Base-by-base conservation (phyloP, 2,329 filamentous ascomycete species). In the Epichloe scottii region DNA sequence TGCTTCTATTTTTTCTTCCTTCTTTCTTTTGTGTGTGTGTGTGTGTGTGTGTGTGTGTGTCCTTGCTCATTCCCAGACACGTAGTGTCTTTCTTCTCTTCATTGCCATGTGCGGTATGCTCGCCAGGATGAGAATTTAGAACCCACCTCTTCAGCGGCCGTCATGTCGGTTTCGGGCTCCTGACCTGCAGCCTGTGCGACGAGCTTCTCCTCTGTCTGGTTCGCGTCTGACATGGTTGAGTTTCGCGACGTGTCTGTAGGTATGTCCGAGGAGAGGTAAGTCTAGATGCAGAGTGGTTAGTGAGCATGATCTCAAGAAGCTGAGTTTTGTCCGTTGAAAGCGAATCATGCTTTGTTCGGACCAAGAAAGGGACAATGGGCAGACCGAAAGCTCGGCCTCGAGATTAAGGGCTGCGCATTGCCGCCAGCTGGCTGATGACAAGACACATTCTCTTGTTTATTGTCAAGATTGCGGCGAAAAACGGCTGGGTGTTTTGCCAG, bases 141-240 rank as follows among this genome's bases (percentile, higher is more conserved):
- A 54, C 51, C 53, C 51, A 53, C 53, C 54, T 56, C 51, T 56
- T 56, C 49, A 51, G 44, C 52, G n/a, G 54, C 50, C 48, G 53
- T 51, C 50, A 54, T 53, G 45, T 53, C 53, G 17, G 50, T 49
- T 33, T 54, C 53, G 14, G 47, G 46, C 41, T 53, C 47, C 33
- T 44, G 47, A n/a, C 49, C 47, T 15, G 46, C 38, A 46, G 41
- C 11, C 46, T 51, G 41, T 43, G 47, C 51, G 26, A 47, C 49
- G 35, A 43, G 48, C 44, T 50, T 48, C n/a, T 50, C 50, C 21
- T 52, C 53, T 42, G 48, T 39, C 34, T 52, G 47, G 8, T 45
- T 50, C n/a, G 35, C 34, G 40, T 53, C 47, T 26, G 53, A 52
- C 53, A 54, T 54, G 30, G 34, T 44, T 33, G 33, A 8, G 11